A percentile compares a stretch with the other conserved stretches of the same genome.
Conservation (phyloP, 1,284 basidiomycete genomes). For the Pseudozyma pruni region DNA sequence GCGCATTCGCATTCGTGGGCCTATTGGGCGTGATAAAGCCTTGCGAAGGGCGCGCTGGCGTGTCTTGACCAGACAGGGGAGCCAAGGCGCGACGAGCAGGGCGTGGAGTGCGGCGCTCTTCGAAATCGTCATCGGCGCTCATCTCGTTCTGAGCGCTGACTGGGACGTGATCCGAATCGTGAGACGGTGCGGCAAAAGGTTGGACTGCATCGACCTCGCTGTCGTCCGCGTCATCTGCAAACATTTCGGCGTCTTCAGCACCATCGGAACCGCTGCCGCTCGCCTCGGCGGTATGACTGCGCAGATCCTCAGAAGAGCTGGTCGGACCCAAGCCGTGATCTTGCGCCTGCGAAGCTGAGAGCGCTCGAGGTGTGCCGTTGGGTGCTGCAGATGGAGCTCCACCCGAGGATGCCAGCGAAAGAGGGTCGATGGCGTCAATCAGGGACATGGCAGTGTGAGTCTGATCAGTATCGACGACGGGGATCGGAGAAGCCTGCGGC, state of each 20-base stretch:
- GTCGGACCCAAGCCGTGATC: slow-evolving; percentile 22
- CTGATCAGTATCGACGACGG: slow-evolving; percentile 28
- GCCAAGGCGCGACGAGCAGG: slow-evolving; percentile 50
- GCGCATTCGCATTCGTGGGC: slow-evolving; percentile 32
- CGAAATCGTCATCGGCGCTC: slow-evolving; percentile 33
- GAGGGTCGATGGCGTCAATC: slow-evolving; percentile 44
- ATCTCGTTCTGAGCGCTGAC: neutral
- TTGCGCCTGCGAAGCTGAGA: slow-evolving; percentile 16
- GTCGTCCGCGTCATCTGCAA: slow-evolving; percentile 55
- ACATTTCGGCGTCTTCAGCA: slow-evolving; percentile 63
- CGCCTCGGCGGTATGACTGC: slow-evolving; percentile 41
- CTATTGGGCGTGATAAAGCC: slow-evolving; percentile 39
- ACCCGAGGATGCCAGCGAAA: slow-evolving; percentile 27
- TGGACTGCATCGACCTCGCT: slow-evolving; percentile 39
- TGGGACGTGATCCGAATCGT: slow-evolving; percentile 25
- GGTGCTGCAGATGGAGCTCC: slow-evolving; percentile 20
- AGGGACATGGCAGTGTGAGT: slow-evolving; percentile 25
- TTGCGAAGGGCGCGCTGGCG: slow-evolving; percentile 5
- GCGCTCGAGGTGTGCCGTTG: slow-evolving; percentile 35
- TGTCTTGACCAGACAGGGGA: slow-evolving; percentile 36
- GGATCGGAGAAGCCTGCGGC: slow-evolving; percentile 34
- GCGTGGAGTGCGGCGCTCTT: slow-evolving; percentile 53
- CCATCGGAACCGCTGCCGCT: slow-evolving; percentile 63
- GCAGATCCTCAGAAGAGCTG: slow-evolving; percentile 52
- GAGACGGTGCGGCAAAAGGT: slow-evolving; percentile 16